Evolutionary conservation across 306 rosid genomes (phyloP), one percentile per base, ranked within the genome.

Genomic region (Albizia julibrissin): DNA sequence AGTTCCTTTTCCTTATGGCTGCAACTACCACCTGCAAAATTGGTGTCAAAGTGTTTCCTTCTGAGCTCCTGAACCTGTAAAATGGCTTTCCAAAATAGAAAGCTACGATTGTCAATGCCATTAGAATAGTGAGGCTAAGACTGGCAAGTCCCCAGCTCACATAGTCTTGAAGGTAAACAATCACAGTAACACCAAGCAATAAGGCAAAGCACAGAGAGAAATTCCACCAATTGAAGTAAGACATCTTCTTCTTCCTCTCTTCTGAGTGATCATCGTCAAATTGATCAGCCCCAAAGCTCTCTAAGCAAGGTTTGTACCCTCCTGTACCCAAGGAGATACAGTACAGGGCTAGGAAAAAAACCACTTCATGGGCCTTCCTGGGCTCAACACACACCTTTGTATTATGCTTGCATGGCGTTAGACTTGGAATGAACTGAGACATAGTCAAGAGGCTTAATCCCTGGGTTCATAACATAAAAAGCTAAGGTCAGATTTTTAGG

Each of bases 231-330:
- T 89, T 89, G 76, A 89, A 86, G 85, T 42, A 89, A 68, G 89
- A 89, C 88, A 84, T 79, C 80, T 86, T 89, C 46, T 85, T 77
- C 84, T 77, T 87, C 79, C 92, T 85, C 49, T 89, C 92, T 78
- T 78, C 62, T 0, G 0, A 0, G 78, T 89, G 83, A 39, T 85
- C 84, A 11, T 87, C 92, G 22, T 89, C 90, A 49, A 89, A 87
- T 71, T 87, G 92, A 76, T 89, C 92, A 16, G 90, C 90, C 75
- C 92, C 92, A 50, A 89, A 87, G 86, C 89, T 89, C 74, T 85
- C 49, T 77, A 87, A 78, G 81, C 89, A 82, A 10, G 92, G 92
- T 56, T 83, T 87, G 81, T 74, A 69, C 49, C 92, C 92, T 42
- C 92, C 92, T 3, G 92, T 78, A 0, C 89, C 92, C 26, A 89